phyloP scores from a whole-genome alignment of 805 yeast genomes.

The Candida ipomoeae region DNA sequence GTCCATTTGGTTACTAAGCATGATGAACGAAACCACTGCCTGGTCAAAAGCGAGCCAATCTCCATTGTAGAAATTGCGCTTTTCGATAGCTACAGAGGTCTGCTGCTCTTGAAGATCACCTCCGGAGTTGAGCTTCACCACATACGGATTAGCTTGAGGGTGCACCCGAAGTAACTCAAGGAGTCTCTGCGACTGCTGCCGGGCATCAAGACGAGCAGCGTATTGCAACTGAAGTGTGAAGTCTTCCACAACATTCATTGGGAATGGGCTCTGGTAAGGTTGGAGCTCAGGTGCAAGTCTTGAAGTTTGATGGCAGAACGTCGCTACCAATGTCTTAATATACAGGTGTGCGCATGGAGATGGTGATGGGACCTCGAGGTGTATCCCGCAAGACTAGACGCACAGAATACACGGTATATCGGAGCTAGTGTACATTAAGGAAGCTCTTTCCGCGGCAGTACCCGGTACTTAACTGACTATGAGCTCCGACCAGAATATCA shows the following conservation, averaged over 20 bases:
- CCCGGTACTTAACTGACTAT: not conserved
- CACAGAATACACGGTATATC: not conserved
- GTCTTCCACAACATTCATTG: conserved; percentile 20
- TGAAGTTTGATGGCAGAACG: not conserved
- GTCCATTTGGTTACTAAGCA: conserved; percentile 46
- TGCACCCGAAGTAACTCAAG: conserved; percentile 22
- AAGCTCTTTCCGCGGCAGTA: not conserved
- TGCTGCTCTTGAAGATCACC: conserved; percentile 16
- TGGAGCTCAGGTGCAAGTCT: not conserved
- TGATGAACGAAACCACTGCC: conserved; percentile 43
- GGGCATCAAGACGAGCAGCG: conserved; percentile 16
- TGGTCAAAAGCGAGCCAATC: conserved; percentile 48
- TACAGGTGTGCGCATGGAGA: conserved; percentile 5
- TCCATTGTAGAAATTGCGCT: conserved; percentile 22
- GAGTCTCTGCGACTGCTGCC: conserved; percentile 21
- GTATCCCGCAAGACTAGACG: not conserved
- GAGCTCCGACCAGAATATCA: not conserved
- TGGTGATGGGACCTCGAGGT: not conserved
- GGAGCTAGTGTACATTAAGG: not conserved
- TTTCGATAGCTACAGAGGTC: conserved; percentile 20
- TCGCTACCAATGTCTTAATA: not conserved
- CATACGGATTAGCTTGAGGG: conserved; percentile 24
- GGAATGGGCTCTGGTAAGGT: not conserved
- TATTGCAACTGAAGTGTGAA: conserved; percentile 32
- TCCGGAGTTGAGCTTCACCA: conserved; percentile 23